Base-by-base conservation (phyloP, 2,329 filamentous ascomycete species). In the Cytospora piceae region DNA sequence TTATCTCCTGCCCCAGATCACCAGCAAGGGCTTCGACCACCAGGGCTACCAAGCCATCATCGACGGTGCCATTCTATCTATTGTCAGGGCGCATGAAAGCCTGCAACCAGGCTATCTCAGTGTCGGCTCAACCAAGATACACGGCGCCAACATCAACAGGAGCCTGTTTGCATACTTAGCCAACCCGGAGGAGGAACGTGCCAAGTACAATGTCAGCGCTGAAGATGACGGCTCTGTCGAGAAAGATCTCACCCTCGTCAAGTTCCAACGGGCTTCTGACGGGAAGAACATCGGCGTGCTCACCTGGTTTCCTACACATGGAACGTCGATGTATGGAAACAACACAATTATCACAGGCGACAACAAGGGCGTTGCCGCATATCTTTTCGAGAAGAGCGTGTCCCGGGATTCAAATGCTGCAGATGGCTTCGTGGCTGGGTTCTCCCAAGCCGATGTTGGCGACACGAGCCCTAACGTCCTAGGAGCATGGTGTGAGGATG, bases 281-380 rank as follows among this genome's bases (percentile, higher is more conserved):
- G 83, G 85, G 57, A 93, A 93, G 77, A 90, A 89, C 65, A 86
- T 93, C 52, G 94, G 93, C 15, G 81, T 96, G 0, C 78, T 98
- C 65, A 95, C 92, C 20, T 98, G 94, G 92, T 97, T 94, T 75
- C 87, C 94, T 3, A 91, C 94, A 0, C 94, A 98, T 75, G 94
- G 94, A 56, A 98, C 94, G 0, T 96, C 93, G 0, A 86, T 97
- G 77, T 87, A 94, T 29, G 90, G 91, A 63, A 97, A 97, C 78
- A 97, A 97, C 77, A 97, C 93, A 0, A 83, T 97, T 17, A 87
- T 95, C 59, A 89, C 93, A 3, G 94, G 92, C n/a, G 94, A 98
- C 76, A 98, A 98, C 80, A 98, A 98, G 79, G 94, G 94, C 15
- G 92, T 97, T 8, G 94, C 94, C 2, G 91, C 94, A 0, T 90